phyloP scores from a whole-genome alignment of 345 rosid genomes.

The Laguncularia racemosa region DNA sequence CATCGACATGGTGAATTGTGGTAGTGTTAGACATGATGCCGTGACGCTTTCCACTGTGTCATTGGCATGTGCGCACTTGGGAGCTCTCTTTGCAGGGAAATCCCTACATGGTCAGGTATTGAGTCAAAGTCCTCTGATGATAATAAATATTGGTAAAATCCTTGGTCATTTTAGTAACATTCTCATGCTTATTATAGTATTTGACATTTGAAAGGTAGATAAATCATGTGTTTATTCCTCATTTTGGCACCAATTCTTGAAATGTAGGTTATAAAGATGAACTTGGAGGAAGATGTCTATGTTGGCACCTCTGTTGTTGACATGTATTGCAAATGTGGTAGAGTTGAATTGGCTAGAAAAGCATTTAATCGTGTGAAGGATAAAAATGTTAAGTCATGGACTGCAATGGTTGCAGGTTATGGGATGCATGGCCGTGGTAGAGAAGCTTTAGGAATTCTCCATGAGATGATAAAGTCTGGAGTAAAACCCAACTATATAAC shows the following conservation, averaged over 20 bases:
- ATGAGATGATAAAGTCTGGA: conserved; percentile 48
- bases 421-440: conserved; percentile 77
- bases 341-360: conserved; percentile 57
- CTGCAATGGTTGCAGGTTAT: conserved; percentile 78
- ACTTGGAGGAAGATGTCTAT: conserved; percentile 50
- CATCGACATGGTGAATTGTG: conserved; percentile 28
- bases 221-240: background rate
- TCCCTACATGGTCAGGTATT: conserved; percentile 75
- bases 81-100: conserved; percentile 56
- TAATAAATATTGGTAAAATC: background rate
- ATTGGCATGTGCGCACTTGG: conserved; percentile 66
- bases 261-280: conserved; percentile 68
- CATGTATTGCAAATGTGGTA: conserved; percentile 90
- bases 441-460: conserved; percentile 68
- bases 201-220: no score
- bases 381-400: conserved; percentile 84
- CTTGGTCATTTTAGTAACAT: background rate
- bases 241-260: conserved; percentile 3
- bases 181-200: no score
- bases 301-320: conserved; percentile 68
- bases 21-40: conserved; percentile 41
- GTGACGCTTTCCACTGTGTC: conserved; percentile 64
- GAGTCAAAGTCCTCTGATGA: background rate
- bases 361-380: conserved; percentile 52
- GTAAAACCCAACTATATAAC: conserved; percentile 75